Percentiles rank a stretch among this genome's conserved stretches.
Evolutionary conservation across 1,139 yeast genomes (phyloP).

Genomic region (Blastobotrys persicus): DNA sequence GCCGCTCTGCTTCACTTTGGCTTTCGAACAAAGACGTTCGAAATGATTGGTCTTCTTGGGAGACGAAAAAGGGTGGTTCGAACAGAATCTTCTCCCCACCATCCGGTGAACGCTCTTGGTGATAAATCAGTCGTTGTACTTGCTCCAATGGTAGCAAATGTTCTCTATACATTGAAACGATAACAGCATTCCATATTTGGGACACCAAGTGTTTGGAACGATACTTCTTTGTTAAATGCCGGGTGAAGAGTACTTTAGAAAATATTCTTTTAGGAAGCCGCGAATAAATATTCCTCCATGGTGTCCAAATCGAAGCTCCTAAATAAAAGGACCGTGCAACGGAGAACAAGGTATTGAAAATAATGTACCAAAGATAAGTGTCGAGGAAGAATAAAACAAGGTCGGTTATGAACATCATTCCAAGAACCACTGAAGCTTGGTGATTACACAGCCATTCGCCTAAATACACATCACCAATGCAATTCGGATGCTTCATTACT

Average conservation of each 20-base stretch:
- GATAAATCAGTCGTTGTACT: constrained; percentile 93
- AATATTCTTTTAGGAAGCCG: constrained; percentile 98
- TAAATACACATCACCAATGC: constrained; percentile 90
- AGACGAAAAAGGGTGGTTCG: constrained; percentile 97
- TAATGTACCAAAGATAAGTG: constrained; percentile 98
- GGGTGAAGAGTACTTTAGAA: constrained; percentile 94
- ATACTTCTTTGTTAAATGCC: constrained; percentile 98
- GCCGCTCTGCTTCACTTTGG: constrained; percentile 97
- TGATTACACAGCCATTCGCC: constrained; percentile 70
- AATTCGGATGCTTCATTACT: constrained; percentile 59
- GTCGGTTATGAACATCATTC: constrained; percentile 89
- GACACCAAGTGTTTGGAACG: constrained; percentile 97
- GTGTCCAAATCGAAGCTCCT: constrained; percentile 97
- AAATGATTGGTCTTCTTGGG: constrained; percentile 94
- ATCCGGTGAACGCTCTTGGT: constrained; percentile 89
- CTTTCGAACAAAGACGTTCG: constrained; percentile 95
- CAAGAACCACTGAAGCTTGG: constrained; percentile 85
- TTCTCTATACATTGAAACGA: constrained; percentile 97
- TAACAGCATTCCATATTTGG: constrained; percentile 98
- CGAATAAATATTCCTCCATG: constrained; percentile 98
- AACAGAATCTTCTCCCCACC: constrained; percentile 98
- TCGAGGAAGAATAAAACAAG: constrained; percentile 94
- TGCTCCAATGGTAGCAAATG: constrained; percentile 96
- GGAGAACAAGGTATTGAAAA: constrained; percentile 90
- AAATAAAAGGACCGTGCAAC: constrained; percentile 96